Evolutionary conservation across 352 stramenopile genomes (phyloP).

Genomic region (Pythium angustatum): DNA sequence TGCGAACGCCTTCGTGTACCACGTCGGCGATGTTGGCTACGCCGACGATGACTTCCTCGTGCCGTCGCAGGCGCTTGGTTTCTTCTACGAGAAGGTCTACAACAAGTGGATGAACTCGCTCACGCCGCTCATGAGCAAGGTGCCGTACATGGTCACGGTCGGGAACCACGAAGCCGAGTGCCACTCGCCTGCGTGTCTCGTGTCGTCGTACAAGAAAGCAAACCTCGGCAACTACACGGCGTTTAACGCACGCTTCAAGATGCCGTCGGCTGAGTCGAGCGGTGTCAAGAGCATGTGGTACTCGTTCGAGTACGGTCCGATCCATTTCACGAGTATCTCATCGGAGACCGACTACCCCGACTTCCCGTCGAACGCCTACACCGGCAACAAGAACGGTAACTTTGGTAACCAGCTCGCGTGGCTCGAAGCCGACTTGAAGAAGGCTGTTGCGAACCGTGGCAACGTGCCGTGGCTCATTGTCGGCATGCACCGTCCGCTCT

Average conservation of each 20-base stretch:
- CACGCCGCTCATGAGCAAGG: conserved; percentile 31
- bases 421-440: conserved; percentile 37
- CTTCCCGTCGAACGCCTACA: conserved; percentile 33
- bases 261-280: conserved; percentile 43
- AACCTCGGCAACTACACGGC: conserved; percentile 58
- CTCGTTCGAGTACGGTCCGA: conserved; percentile 45
- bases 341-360: conserved; percentile 57
- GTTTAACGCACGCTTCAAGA: conserved; percentile 43
- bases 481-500: conserved; percentile 54
- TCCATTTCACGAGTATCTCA: conserved; percentile 73
- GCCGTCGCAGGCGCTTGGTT: conserved; percentile 26
- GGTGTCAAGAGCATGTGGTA: conserved; percentile 58
- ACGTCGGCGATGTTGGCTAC: conserved; percentile 47
- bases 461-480: conserved; percentile 53
- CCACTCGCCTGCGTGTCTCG: conserved; percentile 35
- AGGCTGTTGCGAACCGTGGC: conserved; percentile 34
- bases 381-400: not conserved
- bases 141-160: conserved; percentile 68
- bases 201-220: conserved; percentile 41
- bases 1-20: conserved; percentile 35
- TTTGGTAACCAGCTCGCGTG: conserved; percentile 16
- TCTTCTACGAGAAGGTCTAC: conserved; percentile 49
- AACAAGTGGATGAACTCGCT: conserved; percentile 69
- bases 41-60: conserved; percentile 36
- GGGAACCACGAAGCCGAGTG: conserved; percentile 75